These are phyloP conservation scores for Mayamaea pseudoterrestris DNA, from an alignment of 108 stramenopile species.

Conservation along the genomic window DNA sequence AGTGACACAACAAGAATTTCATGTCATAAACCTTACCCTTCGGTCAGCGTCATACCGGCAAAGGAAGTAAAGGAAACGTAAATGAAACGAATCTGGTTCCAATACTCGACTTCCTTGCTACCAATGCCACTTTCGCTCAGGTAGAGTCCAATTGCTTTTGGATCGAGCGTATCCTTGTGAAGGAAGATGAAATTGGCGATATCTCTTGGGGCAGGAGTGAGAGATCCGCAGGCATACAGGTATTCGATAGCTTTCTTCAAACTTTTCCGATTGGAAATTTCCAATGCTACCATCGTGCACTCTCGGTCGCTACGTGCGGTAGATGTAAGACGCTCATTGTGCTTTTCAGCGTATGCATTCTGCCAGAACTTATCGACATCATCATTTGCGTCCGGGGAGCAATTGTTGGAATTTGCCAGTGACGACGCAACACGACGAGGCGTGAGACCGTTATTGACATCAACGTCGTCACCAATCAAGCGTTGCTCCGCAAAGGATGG, in stretches of 20 bases:
- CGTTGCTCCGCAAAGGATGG: no score
- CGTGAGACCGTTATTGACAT: no score
- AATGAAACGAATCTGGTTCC: slow-evolving; percentile 78
- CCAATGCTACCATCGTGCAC: slow-evolving; percentile 64
- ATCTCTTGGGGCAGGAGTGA: slow-evolving; percentile 84
- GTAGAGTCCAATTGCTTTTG: slow-evolving; percentile 79
- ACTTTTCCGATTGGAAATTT: slow-evolving; percentile 66
- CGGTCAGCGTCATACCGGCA: slow-evolving; percentile 88
- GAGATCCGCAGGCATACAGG: slow-evolving; percentile 77
- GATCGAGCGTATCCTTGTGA: slow-evolving; percentile 68
- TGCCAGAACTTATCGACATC: no score
- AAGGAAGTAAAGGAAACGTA: slow-evolving; percentile 85
- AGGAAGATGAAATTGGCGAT: slow-evolving; percentile 81
- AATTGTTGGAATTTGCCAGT: no score
- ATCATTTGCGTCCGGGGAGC: no score
- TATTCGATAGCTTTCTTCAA: slow-evolving; percentile 90
- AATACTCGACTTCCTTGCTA: slow-evolving; percentile 69
- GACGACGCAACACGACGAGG: no score
- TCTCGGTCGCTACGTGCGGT: no score
- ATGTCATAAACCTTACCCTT: slow-evolving; percentile 72
- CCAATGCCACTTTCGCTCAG: slow-evolving; percentile 75
- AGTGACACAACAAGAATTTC: neutral
- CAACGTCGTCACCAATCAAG: no score
- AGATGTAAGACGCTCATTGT: no score
- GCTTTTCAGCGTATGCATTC: no score